Percentiles rank a stretch among this genome's conserved stretches.
Conservation (phyloP, 805 yeast species). For the Phaffomyces thermotolerans region DNA sequence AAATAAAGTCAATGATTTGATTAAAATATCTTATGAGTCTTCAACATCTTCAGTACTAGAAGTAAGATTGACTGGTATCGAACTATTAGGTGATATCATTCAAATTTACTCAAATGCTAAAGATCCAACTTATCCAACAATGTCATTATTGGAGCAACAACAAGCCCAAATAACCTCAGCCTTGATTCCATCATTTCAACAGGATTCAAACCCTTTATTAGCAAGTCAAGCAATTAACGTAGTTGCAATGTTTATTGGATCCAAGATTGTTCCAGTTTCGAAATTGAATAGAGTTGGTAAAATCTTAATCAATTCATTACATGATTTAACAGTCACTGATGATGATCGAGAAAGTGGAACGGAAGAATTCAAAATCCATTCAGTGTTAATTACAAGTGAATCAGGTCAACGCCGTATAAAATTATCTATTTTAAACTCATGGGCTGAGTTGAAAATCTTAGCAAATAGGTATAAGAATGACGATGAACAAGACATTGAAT, state of each 20-base stretch:
- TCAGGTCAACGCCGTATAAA: constrained; percentile 42
- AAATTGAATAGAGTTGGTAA: constrained; percentile 51
- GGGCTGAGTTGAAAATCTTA: constrained; percentile 54
- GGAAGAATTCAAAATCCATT: constrained; percentile 43
- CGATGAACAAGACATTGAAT: constrained; percentile 27
- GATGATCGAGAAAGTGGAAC: constrained; percentile 13
- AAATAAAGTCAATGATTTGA: constrained; percentile 51
- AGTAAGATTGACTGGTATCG: constrained; percentile 59
- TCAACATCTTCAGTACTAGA: constrained; percentile 62
- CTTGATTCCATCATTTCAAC: constrained; percentile 74
- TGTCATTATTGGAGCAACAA: constrained; percentile 76
- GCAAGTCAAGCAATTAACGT: constrained; percentile 74
- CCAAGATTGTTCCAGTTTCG: constrained; percentile 44
- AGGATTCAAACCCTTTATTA: constrained; percentile 63
- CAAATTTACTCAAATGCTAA: constrained; percentile 49
- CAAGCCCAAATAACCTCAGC: constrained; percentile 94
- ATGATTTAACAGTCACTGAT: constrained; percentile 34
- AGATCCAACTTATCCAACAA: constrained; percentile 68
- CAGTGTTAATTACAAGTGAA: constrained; percentile 39
- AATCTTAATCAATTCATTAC: constrained; percentile 59
- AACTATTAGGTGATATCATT: constrained; percentile 56
- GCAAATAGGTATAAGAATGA: constrained; percentile 22
- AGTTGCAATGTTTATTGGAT: constrained; percentile 65
- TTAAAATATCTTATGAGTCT: constrained; percentile 73
- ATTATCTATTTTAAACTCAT: constrained; percentile 56